A percentile compares a stretch with the other conserved stretches of the same genome.
Evolutionary conservation across 495 filamentous ascomycete genomes (phyloP).

Genomic region (Usnea hakonensis): DNA sequence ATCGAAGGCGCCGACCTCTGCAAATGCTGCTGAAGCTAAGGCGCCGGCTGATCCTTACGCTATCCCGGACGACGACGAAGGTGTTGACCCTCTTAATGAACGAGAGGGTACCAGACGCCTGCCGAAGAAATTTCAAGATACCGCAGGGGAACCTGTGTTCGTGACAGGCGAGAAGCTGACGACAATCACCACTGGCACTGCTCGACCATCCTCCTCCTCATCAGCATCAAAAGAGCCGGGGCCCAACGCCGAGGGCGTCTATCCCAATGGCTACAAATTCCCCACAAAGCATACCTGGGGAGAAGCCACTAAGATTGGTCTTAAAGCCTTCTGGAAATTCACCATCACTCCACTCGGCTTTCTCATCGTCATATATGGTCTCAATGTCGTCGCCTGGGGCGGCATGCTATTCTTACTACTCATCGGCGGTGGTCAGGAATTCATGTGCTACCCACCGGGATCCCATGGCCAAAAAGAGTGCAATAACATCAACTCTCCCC

Average conservation of each 20-base stretch:
- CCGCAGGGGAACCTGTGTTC: conserved; percentile 12
- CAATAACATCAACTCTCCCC: conserved; percentile 63
- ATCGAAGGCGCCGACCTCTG: neutral
- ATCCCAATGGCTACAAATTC: conserved; percentile 60
- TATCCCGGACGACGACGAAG: conserved; percentile 16
- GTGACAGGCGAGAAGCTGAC: conserved; percentile 7
- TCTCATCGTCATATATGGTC: conserved; percentile 66
- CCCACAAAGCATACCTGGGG: conserved; percentile 57
- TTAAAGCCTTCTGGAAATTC: conserved; percentile 44
- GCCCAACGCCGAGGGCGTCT: conserved; percentile 27
- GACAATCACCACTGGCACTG: conserved; percentile 5
- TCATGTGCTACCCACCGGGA: conserved; percentile 62
- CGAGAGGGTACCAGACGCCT: conserved; percentile 7
- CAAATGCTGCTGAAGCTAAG: neutral
- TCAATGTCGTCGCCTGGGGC: conserved; percentile 81
- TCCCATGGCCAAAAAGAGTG: conserved; percentile 40
- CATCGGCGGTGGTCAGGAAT: conserved; percentile 57
- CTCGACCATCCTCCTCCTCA: conserved; percentile 13
- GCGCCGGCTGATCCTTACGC: conserved; percentile 11
- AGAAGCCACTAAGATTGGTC: conserved; percentile 44
- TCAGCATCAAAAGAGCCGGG: conserved; percentile 10
- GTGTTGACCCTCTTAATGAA: conserved; percentile 15
- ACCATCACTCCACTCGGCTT: conserved; percentile 66
- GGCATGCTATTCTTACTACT: conserved; percentile 84
- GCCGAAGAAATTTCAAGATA: conserved; percentile 22